phyloP scores from a whole-genome alignment of 768 basidiomycete species.

The Tricholoma sp. region DNA sequence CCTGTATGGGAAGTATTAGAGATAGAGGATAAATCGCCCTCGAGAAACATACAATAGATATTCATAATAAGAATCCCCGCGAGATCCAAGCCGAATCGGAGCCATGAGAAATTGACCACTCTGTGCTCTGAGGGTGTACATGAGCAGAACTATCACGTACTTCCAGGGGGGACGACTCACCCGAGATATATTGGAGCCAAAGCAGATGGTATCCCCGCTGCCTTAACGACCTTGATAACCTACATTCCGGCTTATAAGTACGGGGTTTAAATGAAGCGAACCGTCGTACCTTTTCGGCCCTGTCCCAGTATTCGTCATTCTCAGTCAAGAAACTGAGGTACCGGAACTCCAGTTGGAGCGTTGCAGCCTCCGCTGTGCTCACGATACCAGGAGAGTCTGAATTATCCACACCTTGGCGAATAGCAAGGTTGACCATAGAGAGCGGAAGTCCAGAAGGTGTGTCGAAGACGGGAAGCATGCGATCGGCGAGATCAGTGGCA shows the following conservation, averaged over 20 bases:
- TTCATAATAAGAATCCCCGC: conserved; percentile 94
- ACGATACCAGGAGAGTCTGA: conserved; percentile 54
- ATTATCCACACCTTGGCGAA: conserved; percentile 57
- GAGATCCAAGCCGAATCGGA: conserved; percentile 86
- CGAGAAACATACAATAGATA: conserved; percentile 62
- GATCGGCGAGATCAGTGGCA: conserved; percentile 79
- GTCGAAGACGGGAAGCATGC: conserved; percentile 78
- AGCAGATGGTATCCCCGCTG: conserved; percentile 54
- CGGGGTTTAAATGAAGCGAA: not conserved
- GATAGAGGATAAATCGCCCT: not conserved
- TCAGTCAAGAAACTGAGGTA: conserved; percentile 79
- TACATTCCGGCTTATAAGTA: conserved; percentile 10
- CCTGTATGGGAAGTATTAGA: conserved; percentile 21
- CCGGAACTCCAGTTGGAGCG: conserved; percentile 85
- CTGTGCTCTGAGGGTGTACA: conserved; percentile 23
- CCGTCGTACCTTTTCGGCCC: conserved; percentile 58
- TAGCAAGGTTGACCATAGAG: conserved; percentile 69
- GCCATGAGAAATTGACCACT: conserved; percentile 51
- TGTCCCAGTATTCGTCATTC: conserved; percentile 79
- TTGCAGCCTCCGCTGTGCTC: conserved; percentile 82
- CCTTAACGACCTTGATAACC: conserved; percentile 68
- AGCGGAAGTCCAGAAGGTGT: conserved; percentile 78
- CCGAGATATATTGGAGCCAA: conserved; percentile 82
- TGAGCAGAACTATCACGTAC: not conserved
- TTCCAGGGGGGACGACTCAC: conserved; percentile 32